Conservation (phyloP, 257 asterid species). For the Gynochthodes officinalis region DNA sequence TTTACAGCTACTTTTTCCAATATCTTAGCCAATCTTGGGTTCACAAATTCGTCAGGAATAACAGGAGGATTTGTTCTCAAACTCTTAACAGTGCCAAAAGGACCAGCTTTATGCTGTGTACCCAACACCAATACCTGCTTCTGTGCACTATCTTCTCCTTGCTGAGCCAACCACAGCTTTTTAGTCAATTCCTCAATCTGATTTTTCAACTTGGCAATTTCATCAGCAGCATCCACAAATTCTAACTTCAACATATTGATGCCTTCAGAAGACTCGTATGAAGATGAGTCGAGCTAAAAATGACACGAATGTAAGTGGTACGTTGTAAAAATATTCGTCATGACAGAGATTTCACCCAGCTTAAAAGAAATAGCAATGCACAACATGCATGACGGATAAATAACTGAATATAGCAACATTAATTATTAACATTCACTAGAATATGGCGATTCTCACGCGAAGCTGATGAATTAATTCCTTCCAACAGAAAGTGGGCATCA, state of each 20-base stretch:
- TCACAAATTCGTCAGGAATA: constrained; percentile 45
- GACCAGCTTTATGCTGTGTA: constrained; percentile 41
- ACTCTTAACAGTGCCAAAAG: constrained; percentile 56
- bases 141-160: constrained; percentile 42
- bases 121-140: constrained; percentile 45
- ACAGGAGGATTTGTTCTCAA: constrained; percentile 47
- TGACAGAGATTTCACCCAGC: too few species aligned
- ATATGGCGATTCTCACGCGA: neutral
- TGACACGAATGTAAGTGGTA: neutral
- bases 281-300: constrained; percentile 33
- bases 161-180: constrained; percentile 42
- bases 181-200: constrained; percentile 34
- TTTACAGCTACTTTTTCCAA: constrained; percentile 46
- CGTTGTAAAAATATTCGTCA: neutral
- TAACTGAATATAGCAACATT: neutral
- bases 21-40: constrained; percentile 57
- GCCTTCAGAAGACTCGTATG: constrained; percentile 48
- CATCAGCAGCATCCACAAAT: constrained; percentile 36
- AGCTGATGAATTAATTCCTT: neutral
- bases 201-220: constrained; percentile 32
- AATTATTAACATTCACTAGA: too few species aligned
- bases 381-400: neutral
- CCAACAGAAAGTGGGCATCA: neutral
- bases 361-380: too few species aligned
- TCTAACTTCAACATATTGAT: constrained; percentile 45